Percentiles rank a stretch among this genome's conserved stretches.
phyloP scores from a whole-genome alignment of 768 basidiomycete genomes.

The Cystofilobasidium bisporidii region DNA sequence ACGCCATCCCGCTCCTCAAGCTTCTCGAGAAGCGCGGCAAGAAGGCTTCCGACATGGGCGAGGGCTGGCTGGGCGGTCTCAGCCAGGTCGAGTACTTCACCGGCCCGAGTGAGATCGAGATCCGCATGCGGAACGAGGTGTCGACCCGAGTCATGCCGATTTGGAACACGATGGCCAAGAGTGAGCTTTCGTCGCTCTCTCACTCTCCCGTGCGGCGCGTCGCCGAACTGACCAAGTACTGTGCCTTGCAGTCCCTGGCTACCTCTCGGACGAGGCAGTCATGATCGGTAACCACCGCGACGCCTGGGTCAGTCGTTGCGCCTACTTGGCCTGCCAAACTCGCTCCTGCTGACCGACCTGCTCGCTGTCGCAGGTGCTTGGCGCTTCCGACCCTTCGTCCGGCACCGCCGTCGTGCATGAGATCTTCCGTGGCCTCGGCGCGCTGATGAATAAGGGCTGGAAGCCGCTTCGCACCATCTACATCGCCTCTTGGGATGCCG shows the following conservation, averaged over 20 bases:
- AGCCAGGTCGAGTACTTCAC: constrained; percentile 42
- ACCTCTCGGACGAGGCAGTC: constrained; percentile 73
- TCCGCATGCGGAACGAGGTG: constrained; percentile 59
- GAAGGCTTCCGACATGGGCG: constrained; percentile 34
- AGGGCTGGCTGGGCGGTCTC: constrained; percentile 40
- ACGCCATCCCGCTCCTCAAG: constrained; percentile 59
- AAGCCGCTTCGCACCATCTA: constrained; percentile 68
- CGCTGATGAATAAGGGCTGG: constrained; percentile 63
- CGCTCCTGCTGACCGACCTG: not conserved
- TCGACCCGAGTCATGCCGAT: constrained; percentile 67
- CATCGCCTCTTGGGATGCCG: constrained; percentile 63
- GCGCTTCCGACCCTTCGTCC: constrained; percentile 53
- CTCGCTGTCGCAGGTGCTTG: constrained; percentile 51
- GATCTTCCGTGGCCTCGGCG: constrained; percentile 63
- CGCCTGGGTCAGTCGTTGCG: constrained; percentile 1
- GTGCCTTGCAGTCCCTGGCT: constrained; percentile 52
- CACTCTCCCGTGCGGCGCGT: too few species aligned
- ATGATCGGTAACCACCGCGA: constrained; percentile 50
- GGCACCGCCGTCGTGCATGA: constrained; percentile 73
- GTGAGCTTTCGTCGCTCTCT: not conserved
- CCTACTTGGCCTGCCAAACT: not conserved
- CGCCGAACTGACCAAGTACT: not conserved
- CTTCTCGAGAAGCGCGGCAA: constrained; percentile 46
- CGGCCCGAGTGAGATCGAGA: constrained; percentile 44
- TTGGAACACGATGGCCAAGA: constrained; percentile 61